Evolutionary conservation across 257 asterid species (phyloP).

Genomic region (Agastache rugosa): DNA sequence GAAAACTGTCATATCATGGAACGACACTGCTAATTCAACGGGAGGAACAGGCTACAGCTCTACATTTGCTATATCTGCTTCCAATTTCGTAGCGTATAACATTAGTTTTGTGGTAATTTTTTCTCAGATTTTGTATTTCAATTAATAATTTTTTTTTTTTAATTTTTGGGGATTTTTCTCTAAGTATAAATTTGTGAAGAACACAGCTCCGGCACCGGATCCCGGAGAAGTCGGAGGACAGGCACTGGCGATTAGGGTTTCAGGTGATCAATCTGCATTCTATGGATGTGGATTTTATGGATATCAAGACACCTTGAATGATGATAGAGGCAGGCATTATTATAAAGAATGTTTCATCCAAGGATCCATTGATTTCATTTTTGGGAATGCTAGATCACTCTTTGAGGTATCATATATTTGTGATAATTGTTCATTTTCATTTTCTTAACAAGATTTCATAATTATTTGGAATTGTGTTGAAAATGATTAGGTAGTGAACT

Average conservation of each 20-base stretch:
- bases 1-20: conserved; percentile 73
- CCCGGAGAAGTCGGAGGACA: conserved; percentile 75
- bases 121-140: background rate
- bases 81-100: conserved; percentile 75
- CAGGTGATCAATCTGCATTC: conserved; percentile 78
- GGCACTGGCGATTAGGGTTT: conserved; percentile 68
- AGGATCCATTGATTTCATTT: conserved; percentile 93
- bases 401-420: conserved; percentile 55
- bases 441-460: background rate
- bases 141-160: too few relatives aligned
- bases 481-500: background rate
- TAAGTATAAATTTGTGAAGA: conserved; percentile 43
- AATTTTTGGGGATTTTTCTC: background rate
- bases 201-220: conserved; percentile 79
- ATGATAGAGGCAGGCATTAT: conserved; percentile 80
- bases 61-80: conserved; percentile 55
- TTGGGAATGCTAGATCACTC: conserved; percentile 74
- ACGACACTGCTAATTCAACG: conserved; percentile 81
- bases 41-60: conserved; percentile 71
- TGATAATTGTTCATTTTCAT: background rate
- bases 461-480: background rate
- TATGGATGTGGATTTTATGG: conserved; percentile 89
- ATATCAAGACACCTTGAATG: conserved; percentile 80
- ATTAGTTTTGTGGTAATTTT: conserved; percentile 76
- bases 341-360: conserved; percentile 83